Evolutionary conservation across 208 protist species (phyloP).

Genomic region (Kentomonas sorsogonicus): DNA sequence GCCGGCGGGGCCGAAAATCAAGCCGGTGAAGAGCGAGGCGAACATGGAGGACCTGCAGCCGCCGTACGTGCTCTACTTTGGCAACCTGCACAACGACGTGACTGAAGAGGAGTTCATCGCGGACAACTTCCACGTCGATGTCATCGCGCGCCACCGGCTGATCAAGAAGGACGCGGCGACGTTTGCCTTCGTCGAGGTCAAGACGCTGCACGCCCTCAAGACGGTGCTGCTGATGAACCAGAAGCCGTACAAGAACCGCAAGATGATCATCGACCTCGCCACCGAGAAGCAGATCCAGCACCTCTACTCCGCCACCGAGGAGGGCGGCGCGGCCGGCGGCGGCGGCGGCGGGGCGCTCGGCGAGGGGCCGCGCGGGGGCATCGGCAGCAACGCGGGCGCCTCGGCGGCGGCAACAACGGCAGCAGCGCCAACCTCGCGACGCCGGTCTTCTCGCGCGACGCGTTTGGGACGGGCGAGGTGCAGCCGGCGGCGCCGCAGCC

Average conservation of each 20-base stretch:
- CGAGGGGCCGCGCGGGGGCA: background rate
- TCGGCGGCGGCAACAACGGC: too few relatives aligned
- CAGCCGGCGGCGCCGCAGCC: too few relatives aligned
- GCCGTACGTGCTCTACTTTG: slow-evolving; percentile 77
- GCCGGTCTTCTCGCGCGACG: too few relatives aligned
- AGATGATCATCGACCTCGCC: slow-evolving; percentile 77
- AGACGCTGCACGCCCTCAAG: slow-evolving; percentile 47
- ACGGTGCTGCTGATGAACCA: slow-evolving; percentile 65
- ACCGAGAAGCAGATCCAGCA: slow-evolving; percentile 75
- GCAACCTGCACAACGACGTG: slow-evolving; percentile 79
- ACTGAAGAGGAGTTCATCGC: slow-evolving; percentile 71
- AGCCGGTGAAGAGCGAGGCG: slow-evolving; percentile 14
- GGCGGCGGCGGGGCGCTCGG: background rate
- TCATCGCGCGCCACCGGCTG: slow-evolving; percentile 55
- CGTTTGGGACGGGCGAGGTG: too few relatives aligned
- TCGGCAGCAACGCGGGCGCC: too few relatives aligned
- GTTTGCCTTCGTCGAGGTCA: slow-evolving; percentile 86
- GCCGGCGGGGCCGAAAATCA: too few relatives aligned
- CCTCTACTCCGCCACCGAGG: slow-evolving; percentile 28
- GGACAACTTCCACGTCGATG: slow-evolving; percentile 47
- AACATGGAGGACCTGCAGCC: slow-evolving; percentile 50
- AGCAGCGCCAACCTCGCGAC: too few relatives aligned
- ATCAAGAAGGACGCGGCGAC: slow-evolving; percentile 74
- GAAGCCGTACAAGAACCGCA: slow-evolving; percentile 50
- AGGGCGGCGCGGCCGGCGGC: background rate